Evolutionary conservation across 768 basidiomycete species (phyloP), one percentile per base, ranked within the genome.

Genomic region (Cystobasidium ongulense): DNA sequence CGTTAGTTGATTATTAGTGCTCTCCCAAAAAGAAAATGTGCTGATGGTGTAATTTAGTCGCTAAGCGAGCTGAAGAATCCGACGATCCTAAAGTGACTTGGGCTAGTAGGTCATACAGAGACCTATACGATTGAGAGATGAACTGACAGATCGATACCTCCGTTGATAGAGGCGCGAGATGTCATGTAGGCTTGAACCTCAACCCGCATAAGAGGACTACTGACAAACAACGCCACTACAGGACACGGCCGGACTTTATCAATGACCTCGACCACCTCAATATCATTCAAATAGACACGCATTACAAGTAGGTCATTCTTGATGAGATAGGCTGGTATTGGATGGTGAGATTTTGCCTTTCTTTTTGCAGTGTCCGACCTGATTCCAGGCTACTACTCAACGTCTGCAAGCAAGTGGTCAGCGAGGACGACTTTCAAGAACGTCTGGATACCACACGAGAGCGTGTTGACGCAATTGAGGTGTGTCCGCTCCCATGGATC

Each of bases 211-310:
- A n/a, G n/a, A n/a, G n/a, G n/a, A n/a, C n/a, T n/a, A n/a, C n/a
- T n/a, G n/a, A n/a, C n/a, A n/a, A n/a, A n/a, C n/a, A 17, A 3
- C 3, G 46, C 41, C 86, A 89, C 79, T 88, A 92, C 63, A 91
- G 89, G 91, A 91, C 90, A 1, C 83, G 91, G 18, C 84, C 89
- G 0, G 90, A 93, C 81, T 93, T 89, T 79, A 80, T 94, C 33
- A 35, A 78, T 86, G 87, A 86, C 50, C 84, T 90, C 43, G 89
- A 90, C 79, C 83, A 87, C 36, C 81, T 84, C 17, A 89, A 88
- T 76, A 87, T 92, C 72, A 87, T 92, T 71, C 82, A 89, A 13
- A 90, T 92, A 68, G 91, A 92, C 79, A 88, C 68, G 2, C 68
- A 71, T 61, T 71, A 71, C 68, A 71, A 71, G 68, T 89, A 64